Conservation (phyloP, 78 protist genomes). For the Paratrimastix pyriformis region DNA sequence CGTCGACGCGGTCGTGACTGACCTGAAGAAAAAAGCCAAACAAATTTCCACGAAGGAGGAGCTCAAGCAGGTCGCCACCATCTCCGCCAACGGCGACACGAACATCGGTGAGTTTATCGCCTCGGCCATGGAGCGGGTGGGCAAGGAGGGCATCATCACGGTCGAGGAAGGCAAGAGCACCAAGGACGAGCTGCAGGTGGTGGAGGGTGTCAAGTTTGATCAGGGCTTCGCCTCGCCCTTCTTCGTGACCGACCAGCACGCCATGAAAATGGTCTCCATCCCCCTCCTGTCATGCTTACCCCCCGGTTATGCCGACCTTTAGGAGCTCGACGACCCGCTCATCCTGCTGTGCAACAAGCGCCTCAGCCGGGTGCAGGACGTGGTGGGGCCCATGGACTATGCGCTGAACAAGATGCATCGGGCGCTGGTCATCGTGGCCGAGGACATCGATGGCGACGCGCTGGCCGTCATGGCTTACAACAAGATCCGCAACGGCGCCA, state of each 20-base stretch:
- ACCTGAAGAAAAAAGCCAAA: slow-evolving; percentile 62
- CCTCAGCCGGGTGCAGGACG: slow-evolving; percentile 54
- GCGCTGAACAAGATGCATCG: slow-evolving; percentile 24
- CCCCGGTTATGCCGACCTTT: too few species aligned
- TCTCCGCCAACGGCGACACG: slow-evolving; percentile 95
- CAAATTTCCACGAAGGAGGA: slow-evolving; percentile 80
- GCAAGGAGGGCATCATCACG: slow-evolving; percentile 97
- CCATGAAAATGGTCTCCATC: slow-evolving; percentile 56
- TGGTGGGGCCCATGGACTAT: slow-evolving; percentile 79
- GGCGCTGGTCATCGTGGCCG: slow-evolving; percentile 88
- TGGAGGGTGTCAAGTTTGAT: slow-evolving; percentile 90
- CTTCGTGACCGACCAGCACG: slow-evolving; percentile 83
- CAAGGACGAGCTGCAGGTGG: slow-evolving; percentile 78
- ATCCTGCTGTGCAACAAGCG: slow-evolving; percentile 63
- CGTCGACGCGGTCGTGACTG: slow-evolving; percentile 58
- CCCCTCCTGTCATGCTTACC: too few species aligned
- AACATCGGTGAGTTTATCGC: slow-evolving; percentile 89
- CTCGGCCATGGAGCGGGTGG: slow-evolving; percentile 93
- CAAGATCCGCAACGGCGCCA: slow-evolving; percentile 62
- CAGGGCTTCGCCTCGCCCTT: slow-evolving; percentile 91
- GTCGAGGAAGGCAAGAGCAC: slow-evolving; percentile 93
- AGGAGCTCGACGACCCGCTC: slow-evolving; percentile 73
- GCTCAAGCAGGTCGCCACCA: slow-evolving; percentile 91
- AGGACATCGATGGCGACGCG: slow-evolving; percentile 88
- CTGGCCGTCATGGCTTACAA: slow-evolving; percentile 80